Evolutionary conservation across 495 filamentous ascomycete genomes (phyloP).

Genomic region (Clohesyomyces aquaticus): DNA sequence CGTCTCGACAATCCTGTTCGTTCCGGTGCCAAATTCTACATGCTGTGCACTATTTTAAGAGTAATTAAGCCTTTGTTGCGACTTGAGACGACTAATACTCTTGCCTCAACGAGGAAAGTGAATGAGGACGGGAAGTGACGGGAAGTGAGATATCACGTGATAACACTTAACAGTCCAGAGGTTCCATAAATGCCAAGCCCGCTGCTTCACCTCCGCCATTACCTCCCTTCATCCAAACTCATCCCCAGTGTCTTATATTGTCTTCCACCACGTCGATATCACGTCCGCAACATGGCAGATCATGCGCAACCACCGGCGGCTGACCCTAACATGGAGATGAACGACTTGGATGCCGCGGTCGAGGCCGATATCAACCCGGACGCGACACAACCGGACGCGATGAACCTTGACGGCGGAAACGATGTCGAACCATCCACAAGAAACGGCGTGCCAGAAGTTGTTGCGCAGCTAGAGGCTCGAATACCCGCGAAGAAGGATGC

Average conservation of each 20-base stretch:
- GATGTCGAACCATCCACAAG: slow-evolving; percentile 30
- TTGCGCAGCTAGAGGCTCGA: slow-evolving; percentile 46
- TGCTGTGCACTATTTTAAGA: no score
- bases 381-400: slow-evolving; percentile 36
- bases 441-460: slow-evolving; percentile 28
- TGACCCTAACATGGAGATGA: slow-evolving; percentile 19
- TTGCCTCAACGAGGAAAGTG: no score
- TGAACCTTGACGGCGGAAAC: slow-evolving; percentile 42
- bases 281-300: slow-evolving; percentile 33
- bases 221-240: background rate
- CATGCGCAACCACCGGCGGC: slow-evolving; percentile 17
- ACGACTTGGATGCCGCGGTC: slow-evolving; percentile 42
- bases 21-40: no score
- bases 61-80: no score
- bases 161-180: no score
- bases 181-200: no score
- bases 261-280: no score
- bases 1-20: no score
- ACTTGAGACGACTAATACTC: no score
- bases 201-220: no score
- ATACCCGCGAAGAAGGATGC: slow-evolving; percentile 83
- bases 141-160: no score
- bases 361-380: slow-evolving; percentile 37
- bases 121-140: no score
- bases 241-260: background rate